Evolutionary conservation across 495 filamentous ascomycete genomes (phyloP).

Genomic region (Aspergillus conjunctus): DNA sequence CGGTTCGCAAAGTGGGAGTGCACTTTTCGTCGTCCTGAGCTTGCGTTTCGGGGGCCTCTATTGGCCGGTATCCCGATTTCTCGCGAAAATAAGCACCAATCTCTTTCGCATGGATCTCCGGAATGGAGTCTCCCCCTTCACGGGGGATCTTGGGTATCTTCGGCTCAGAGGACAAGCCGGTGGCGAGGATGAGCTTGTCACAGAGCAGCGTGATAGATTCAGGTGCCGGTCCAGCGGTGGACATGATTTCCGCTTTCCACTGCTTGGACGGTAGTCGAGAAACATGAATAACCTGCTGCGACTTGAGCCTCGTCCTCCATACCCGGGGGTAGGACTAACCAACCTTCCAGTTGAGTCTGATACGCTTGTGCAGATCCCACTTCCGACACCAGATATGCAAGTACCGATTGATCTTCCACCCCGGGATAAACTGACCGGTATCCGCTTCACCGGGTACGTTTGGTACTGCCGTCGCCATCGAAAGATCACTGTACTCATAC

Average conservation of each 20-base stretch:
- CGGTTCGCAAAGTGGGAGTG: conserved; percentile 20
- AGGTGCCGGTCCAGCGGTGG: neutral
- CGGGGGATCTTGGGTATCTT: conserved; percentile 45
- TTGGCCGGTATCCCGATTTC: conserved; percentile 31
- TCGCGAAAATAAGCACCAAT: conserved; percentile 38
- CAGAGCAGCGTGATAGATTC: conserved; percentile 37
- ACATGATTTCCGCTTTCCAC: conserved; percentile 31
- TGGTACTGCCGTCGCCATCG: conserved; percentile 49
- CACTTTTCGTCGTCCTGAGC: neutral
- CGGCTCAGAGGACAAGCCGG: conserved; percentile 62
- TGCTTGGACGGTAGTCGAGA: conserved; percentile 29
- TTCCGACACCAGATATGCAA: conserved; percentile 58
- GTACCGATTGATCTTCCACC: conserved; percentile 62
- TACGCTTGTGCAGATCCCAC: conserved; percentile 55
- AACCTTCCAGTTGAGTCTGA: conserved; percentile 57
- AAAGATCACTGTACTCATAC: conserved; percentile 57
- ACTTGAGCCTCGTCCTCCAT: neutral
- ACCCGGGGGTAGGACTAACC: neutral
- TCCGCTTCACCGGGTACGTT: conserved; percentile 31
- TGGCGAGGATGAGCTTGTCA: conserved; percentile 66
- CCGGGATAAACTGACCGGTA: conserved; percentile 64
- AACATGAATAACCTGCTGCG: conserved; percentile 29
- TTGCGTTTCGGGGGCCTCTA: neutral
- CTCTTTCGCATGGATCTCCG: conserved; percentile 49
- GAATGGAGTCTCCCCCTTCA: conserved; percentile 29